Evolutionary conservation across 306 rosid genomes (phyloP), one percentile per base, ranked within the genome.

Genomic region (Fagus crenata): DNA sequence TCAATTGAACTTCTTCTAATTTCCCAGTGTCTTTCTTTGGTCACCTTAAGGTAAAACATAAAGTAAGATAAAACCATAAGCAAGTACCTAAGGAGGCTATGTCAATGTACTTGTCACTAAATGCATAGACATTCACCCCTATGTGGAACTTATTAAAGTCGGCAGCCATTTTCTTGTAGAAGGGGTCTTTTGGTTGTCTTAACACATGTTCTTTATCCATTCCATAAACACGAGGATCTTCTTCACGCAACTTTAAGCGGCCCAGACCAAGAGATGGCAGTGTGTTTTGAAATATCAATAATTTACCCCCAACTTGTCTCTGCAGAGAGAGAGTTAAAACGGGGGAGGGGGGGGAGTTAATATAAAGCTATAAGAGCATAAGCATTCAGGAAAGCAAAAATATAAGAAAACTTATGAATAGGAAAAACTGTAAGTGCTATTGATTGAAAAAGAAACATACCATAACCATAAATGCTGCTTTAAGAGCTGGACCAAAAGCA

Each of bases 81-180:
- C n/a, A 56, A 8, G 60, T 90, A 95, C 99, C 99, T 82, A 95
- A 85, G 60, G 99, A 90, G 51, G 97, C 99, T 76, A 95, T 87
- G 85, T 95, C 99, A 22, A 97, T 89, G 90, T 95, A 95, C 82
- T 92, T 95, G 86, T 95, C 99, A 88, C 99, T 92, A 81, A 95
- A 91, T 70, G 97, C 92, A 87, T 85, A 95, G 22, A 95, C 81
- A 77, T 95, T 85, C 55, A 84, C 90, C 65, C 91, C 91, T 79
- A 95, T 95, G 82, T 95, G 99, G 87, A 77, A 88, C 83, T 95
- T 95, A 55, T 96, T 88, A 82, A 95, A 91, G 82, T 95, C 99
- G 46, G 99, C 99, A 75, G 99, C 99, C 99, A 95, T 92, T 82
- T 95, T 97, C 88, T 95, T 95, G 89, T 95, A 95, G 79, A 92